Evolutionary conservation across 495 filamentous ascomycete species (phyloP).

Genomic region (Clohesyomyces aquaticus): DNA sequence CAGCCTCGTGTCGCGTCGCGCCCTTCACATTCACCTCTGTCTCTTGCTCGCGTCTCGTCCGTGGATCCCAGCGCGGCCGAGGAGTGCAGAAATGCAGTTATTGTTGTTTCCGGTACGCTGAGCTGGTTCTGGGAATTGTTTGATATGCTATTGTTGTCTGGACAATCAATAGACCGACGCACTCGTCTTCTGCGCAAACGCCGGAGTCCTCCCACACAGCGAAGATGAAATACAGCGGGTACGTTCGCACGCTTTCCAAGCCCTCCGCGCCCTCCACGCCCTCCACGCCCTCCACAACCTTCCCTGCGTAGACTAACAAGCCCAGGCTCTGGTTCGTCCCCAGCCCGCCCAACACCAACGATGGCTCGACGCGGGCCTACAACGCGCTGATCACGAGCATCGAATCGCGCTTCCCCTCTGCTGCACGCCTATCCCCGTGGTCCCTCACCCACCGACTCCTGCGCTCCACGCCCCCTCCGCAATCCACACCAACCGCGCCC

Average conservation of each 20-base stretch:
- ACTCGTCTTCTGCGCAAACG: neutral
- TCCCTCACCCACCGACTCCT: conserved; percentile 24
- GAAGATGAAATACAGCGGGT: conserved; percentile 34
- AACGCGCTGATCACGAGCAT: conserved; percentile 13
- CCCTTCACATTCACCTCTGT: no score
- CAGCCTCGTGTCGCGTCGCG: no score
- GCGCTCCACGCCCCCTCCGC: conserved; percentile 22
- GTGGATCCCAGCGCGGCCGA: no score
- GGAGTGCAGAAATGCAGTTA: no score
- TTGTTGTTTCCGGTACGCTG: no score
- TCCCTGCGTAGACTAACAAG: neutral
- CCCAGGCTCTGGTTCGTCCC: conserved; percentile 32
- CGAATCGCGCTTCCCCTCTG: conserved; percentile 15
- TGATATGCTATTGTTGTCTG: no score
- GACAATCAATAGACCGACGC: neutral
- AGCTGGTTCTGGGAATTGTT: no score
- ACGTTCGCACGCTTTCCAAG: neutral
- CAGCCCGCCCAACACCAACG: conserved; percentile 4
- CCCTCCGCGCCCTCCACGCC: neutral
- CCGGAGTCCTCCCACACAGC: neutral
- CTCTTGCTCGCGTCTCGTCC: no score
- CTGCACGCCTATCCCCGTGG: conserved; percentile 16
- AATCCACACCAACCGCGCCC: conserved; percentile 1
- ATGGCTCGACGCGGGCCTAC: conserved; percentile 11
- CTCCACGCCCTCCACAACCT: neutral